These are phyloP conservation scores for Aspergillus sp. DNA, from an alignment of 2,329 filamentous ascomycete genomes.

Conservation along the genomic window DNA sequence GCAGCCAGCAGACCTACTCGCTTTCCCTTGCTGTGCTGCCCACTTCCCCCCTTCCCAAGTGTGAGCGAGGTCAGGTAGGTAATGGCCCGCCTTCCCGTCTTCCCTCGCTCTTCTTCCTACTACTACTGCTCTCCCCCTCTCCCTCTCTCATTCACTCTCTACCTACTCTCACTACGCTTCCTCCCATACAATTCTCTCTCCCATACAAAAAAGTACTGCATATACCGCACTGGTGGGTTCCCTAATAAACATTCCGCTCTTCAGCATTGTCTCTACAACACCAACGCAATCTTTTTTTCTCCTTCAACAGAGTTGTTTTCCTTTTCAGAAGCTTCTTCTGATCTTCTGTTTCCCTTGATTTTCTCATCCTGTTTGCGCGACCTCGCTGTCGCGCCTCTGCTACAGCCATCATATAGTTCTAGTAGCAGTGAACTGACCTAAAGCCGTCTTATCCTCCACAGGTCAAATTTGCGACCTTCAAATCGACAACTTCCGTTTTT, in stretches of 20 bases:
- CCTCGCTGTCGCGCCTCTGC: conserved; percentile 27
- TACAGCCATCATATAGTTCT: conserved; percentile 26
- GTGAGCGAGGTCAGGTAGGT: conserved; percentile 17
- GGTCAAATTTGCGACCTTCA: conserved; percentile 15
- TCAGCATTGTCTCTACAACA: conserved; percentile 29
- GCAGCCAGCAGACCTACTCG: conserved; percentile 24
- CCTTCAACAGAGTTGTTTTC: conserved; percentile 16
- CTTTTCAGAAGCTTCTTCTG: conserved; percentile 17
- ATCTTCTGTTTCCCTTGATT: conserved; percentile 23
- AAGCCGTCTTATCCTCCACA: conserved; percentile 16
- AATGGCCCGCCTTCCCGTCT: conserved; percentile 28
- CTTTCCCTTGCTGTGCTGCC: conserved; percentile 31
- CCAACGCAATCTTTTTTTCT: conserved; percentile 28
- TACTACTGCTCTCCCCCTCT: conserved; percentile 38
- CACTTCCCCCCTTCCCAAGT: conserved; percentile 25
- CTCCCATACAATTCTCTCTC: conserved; percentile 35
- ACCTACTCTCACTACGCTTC: conserved; percentile 32
- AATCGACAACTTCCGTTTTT: conserved; percentile 13
- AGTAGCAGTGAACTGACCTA: conserved; percentile 10
- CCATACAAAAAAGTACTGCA: conserved; percentile 45
- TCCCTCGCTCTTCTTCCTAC: conserved; percentile 29
- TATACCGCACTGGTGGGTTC: conserved; percentile 39
- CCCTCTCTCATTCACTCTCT: conserved; percentile 32
- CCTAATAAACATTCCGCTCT: conserved; percentile 33
- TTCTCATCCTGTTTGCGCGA: conserved; percentile 26